Evolutionary conservation across 139 green algal species (phyloP), one percentile per base, ranked within the genome.

Genomic region (Micromonas pusilla): DNA sequence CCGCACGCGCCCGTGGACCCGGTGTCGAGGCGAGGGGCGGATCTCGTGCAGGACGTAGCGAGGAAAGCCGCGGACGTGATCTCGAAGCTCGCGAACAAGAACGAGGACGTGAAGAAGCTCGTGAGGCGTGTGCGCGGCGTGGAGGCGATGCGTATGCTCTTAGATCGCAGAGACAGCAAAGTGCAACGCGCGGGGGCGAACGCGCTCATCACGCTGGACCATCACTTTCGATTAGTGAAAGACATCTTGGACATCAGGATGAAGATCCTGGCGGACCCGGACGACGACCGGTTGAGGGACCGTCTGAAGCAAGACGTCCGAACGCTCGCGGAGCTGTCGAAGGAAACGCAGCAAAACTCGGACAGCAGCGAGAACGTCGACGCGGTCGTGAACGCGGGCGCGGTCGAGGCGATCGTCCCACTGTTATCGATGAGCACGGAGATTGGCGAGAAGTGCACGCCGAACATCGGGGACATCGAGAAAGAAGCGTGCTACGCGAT

Each of bases 401-500:
- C 84, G 0, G 87, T 96, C 16, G 78, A 82, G 19, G 85, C 79
- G 0, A 84, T 94, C 0, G 88, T 94, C 20, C 88, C 89, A 0
- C 83, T 95, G 60, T 81, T 96, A 13, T 82, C 79, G 28, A 32
- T 84, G 3, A 5, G 23, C 2, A 32, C 36, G 13, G 33, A 72
- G 28, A 32, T 63, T 13, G 70, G 39, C 28, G 38, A 72, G 30
- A 5, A 52, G 2, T 3, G 33, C 36, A 45, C 25, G 4, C 25
- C 72, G 19, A 45, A 28, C 23, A 38, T 54, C 5, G 89, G 93
- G 76, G 91, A 96, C 57, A 76, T 96, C 0, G 87, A 93, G 76
- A 94, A 95, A 78, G 91, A 97, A 79, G 87, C 90, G 20, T 96
- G 91, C 84, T 96, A 96, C 82, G 92, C 94, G 36, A 81, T 97